These are phyloP conservation scores for Trypethelium eluteriae DNA, from an alignment of 495 filamentous ascomycete species.

Conservation along the genomic window DNA sequence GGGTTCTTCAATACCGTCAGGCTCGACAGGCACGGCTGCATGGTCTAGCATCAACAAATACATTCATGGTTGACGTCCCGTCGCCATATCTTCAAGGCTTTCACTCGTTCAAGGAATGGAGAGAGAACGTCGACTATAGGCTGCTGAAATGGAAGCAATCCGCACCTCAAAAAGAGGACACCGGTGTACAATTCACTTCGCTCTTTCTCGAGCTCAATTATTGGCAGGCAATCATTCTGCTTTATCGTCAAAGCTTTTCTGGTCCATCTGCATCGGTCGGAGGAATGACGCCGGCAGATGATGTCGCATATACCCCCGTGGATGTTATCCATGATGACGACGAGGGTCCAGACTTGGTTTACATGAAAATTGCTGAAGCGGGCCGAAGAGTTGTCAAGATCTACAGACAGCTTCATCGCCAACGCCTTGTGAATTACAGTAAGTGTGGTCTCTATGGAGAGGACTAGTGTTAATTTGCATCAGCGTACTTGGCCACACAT, in stretches of 20 bases:
- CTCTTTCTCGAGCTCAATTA: conserved; percentile 91
- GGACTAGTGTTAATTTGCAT: neutral
- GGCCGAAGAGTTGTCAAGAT: conserved; percentile 85
- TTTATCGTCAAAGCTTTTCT: conserved; percentile 83
- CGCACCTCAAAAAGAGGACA: conserved; percentile 67
- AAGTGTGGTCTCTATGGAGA: neutral
- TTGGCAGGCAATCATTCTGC: conserved; percentile 96
- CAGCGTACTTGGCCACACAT: conserved; percentile 81
- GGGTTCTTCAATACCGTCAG: conserved; percentile 87
- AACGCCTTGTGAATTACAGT: conserved; percentile 84
- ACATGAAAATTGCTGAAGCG: conserved; percentile 88
- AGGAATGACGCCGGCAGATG: conserved; percentile 38
- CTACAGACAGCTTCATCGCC: conserved; percentile 81
- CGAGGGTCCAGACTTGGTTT: conserved; percentile 85
- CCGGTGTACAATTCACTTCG: conserved; percentile 75
- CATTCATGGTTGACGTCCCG: conserved; percentile 67
- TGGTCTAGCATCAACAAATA: conserved; percentile 53
- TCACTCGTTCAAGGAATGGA: conserved; percentile 79
- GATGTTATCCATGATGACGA: conserved; percentile 48
- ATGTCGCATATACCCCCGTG: conserved; percentile 53
- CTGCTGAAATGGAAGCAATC: conserved; percentile 80
- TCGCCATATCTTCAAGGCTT: conserved; percentile 82
- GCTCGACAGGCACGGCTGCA: conserved; percentile 52
- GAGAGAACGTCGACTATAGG: conserved; percentile 75
- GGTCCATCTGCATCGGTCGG: conserved; percentile 32